A percentile compares a stretch with the other conserved stretches of the same genome.
phyloP scores from a whole-genome alignment of 2,329 filamentous ascomycete species.

The Fusarium nurragi region DNA sequence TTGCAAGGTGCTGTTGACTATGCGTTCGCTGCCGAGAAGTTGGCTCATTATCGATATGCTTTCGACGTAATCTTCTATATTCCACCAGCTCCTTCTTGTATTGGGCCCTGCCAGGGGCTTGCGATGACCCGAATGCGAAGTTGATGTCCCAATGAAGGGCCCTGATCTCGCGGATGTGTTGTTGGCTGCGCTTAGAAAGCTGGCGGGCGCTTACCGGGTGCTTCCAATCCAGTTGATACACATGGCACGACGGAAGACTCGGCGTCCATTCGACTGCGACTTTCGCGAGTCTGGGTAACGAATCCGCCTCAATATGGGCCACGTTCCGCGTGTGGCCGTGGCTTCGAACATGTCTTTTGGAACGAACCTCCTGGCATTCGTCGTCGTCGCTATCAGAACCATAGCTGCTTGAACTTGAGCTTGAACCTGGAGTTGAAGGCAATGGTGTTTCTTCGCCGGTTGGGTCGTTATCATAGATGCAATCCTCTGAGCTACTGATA shows the following conservation, averaged over 20 bases:
- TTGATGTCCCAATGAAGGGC: conserved; percentile 10
- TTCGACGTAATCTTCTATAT: conserved; percentile 6
- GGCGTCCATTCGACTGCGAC: neutral
- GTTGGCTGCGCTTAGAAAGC: neutral
- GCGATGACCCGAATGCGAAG: neutral
- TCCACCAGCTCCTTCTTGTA: neutral
- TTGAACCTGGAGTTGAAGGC: neutral
- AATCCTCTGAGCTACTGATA: neutral
- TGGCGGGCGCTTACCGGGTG: neutral
- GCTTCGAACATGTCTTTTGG: neutral
- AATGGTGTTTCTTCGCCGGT: neutral
- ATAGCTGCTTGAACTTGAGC: neutral
- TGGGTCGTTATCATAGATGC: neutral
- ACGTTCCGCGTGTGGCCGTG: neutral
- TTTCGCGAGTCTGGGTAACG: neutral
- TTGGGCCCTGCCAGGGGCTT: neutral
- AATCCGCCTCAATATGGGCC: neutral
- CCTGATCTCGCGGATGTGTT: conserved; percentile 3
- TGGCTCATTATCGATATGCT: neutral
- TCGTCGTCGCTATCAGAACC: neutral
- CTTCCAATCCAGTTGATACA: conserved; percentile 13
- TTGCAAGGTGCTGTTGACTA: neutral
- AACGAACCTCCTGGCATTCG: neutral
- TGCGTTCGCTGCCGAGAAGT: neutral
- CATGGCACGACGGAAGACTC: conserved; percentile 1